Evolutionary conservation across 352 stramenopile genomes (phyloP).

Genomic region (Globisporangium spinosum): DNA sequence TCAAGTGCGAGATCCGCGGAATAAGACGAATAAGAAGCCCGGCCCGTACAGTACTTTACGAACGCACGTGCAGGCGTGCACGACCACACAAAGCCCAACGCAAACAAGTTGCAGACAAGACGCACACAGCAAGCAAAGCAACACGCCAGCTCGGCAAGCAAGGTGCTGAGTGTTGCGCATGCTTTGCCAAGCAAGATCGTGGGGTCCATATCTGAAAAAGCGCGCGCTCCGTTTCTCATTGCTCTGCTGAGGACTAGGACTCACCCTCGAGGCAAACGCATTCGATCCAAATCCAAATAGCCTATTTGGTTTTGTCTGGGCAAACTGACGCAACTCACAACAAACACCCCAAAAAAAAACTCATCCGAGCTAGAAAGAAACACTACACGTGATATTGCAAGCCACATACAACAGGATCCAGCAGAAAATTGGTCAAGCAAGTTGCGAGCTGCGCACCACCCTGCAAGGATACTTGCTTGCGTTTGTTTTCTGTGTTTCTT

Average conservation of each 20-base stretch:
- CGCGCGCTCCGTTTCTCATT: not conserved
- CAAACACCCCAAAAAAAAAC: not conserved
- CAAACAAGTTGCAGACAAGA: not conserved
- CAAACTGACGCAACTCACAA: not conserved
- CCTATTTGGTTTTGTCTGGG: no score
- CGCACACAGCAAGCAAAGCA: not conserved
- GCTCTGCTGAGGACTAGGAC: no score
- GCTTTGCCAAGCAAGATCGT: not conserved
- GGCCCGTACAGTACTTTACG: not conserved
- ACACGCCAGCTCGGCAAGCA: no score
- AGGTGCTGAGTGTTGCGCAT: not conserved
- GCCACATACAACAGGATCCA: not conserved
- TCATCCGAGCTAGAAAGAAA: not conserved
- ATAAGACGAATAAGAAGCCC: constrained; percentile 13
- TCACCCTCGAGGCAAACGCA: no score
- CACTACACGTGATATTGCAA: no score
- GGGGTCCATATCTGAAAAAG: not conserved
- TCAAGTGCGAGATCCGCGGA: constrained; percentile 1
- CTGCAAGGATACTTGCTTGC: not conserved
- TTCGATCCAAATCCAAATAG: no score
- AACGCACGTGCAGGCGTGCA: not conserved
- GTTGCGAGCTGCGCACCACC: not conserved
- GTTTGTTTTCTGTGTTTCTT: not conserved
- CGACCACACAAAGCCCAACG: constrained; percentile 1
- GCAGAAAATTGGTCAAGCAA: not conserved